phyloP scores from a whole-genome alignment of 805 yeast species.

The Ogataea paraovalis region DNA sequence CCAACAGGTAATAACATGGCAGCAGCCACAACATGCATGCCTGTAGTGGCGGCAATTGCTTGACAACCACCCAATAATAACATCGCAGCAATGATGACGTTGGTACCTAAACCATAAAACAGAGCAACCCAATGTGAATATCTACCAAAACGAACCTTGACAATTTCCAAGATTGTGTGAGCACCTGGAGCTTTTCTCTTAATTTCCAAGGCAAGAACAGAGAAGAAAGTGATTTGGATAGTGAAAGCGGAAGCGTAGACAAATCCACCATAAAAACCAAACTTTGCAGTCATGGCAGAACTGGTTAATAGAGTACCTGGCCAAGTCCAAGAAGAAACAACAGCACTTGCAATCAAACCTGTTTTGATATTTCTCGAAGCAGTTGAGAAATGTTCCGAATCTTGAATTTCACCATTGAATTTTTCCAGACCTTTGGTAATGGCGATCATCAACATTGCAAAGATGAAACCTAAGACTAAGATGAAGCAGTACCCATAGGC shows the following conservation, averaged over 20 bases:
- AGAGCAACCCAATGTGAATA: constrained; percentile 34
- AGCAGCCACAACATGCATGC: constrained; percentile 44
- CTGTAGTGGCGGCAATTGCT: constrained; percentile 37
- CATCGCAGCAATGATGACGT: constrained; percentile 35
- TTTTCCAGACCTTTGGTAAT: constrained; percentile 35
- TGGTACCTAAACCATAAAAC: constrained; percentile 36
- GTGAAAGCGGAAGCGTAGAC: constrained; percentile 30
- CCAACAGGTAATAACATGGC: constrained; percentile 42
- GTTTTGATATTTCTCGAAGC: constrained; percentile 42
- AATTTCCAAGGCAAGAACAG: constrained; percentile 36
- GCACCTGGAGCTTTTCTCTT: constrained; percentile 40
- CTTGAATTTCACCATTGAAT: constrained; percentile 36
- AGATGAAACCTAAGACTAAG: constrained; percentile 40
- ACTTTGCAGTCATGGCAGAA: neutral
- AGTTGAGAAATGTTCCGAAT: constrained; percentile 42
- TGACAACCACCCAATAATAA: constrained; percentile 43
- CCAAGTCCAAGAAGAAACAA: constrained; percentile 39
- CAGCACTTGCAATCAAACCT: constrained; percentile 40
- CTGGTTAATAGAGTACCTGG: constrained; percentile 26
- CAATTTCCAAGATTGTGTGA: constrained; percentile 38
- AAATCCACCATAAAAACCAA: constrained; percentile 13
- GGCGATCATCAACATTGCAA: constrained; percentile 39
- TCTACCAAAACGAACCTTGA: constrained; percentile 35
- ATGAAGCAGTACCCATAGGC: constrained; percentile 39
- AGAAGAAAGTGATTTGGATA: constrained; percentile 35